phyloP scores from a whole-genome alignment of 108 stramenopile genomes.

The Discostella pseudostelligera region DNA sequence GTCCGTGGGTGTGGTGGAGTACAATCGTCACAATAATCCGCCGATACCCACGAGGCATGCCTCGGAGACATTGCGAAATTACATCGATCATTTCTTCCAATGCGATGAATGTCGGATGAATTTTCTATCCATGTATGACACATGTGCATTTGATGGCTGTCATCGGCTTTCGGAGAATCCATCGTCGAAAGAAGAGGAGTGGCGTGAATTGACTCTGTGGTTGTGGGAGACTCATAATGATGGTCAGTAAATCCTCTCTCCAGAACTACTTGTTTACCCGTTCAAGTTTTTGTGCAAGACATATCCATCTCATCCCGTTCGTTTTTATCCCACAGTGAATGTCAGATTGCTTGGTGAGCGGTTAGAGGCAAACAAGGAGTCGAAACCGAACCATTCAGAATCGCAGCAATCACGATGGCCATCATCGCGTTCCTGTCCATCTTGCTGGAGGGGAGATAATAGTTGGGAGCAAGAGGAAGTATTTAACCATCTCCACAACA shows the following conservation, averaged over 20 bases:
- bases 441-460: conserved; percentile 45
- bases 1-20: conserved; percentile 77
- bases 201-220: conserved; percentile 73
- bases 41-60: conserved; percentile 34
- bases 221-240: conserved; percentile 81
- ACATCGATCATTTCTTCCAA: conserved; percentile 76
- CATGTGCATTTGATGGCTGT: conserved; percentile 71
- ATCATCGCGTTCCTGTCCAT: conserved; percentile 30
- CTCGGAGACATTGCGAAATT: conserved; percentile 32
- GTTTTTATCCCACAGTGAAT: conserved; percentile 51
- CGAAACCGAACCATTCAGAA: conserved; percentile 31
- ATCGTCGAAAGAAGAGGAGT: conserved; percentile 43
- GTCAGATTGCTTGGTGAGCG: conserved; percentile 63
- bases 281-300: background rate
- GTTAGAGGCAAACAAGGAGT: conserved; percentile 14
- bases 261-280: background rate
- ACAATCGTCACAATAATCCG: conserved; percentile 46
- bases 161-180: conserved; percentile 56
- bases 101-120: conserved; percentile 81
- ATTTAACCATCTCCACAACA: conserved; percentile 18
- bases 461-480: conserved; percentile 47
- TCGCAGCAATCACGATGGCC: conserved; percentile 43
- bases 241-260: too few relatives aligned
- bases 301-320: background rate
- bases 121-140: conserved; percentile 69